Base-by-base conservation (phyloP, 208 protist species). In the Herpetomonas muscarum region DNA sequence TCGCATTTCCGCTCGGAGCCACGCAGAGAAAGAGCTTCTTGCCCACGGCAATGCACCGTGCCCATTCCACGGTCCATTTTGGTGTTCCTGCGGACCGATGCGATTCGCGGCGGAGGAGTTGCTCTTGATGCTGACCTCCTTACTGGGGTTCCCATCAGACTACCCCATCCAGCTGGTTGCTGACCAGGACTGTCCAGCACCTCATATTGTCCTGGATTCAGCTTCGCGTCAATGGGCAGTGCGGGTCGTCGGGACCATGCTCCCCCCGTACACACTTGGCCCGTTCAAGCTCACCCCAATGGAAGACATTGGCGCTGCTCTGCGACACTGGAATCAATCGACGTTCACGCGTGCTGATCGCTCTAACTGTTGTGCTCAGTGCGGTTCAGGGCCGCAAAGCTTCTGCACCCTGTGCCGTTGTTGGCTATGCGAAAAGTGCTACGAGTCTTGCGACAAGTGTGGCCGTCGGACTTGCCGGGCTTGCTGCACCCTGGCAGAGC, bases 51-150 rank as follows among this genome's bases (percentile, higher is more conserved):
- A 19, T 13, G 6, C 15, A 13, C 47, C 28, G 6, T 53, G 47
- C n/a, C 24, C 47, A 6, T 7, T 53, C 12, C 47, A 53, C 29
- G 47, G 47, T 9, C 47, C 47, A 12, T 53, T 53, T 30, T 53
- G 28, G 29, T 53, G 47, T n/a, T 36, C 47, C 19, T 53, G 47
- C 31, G 28, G 31, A 13, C 28, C 47, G 25, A 29, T 53, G 47
- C 29, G 29, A 7, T 53, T 36, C n/a, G 28, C 29, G 6, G 47
- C 47, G 9, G 9, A 53, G n/a, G 21, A n/a, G 4, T 25, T 53
- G 47, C 47, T 37, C 7, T 53, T 6, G 13, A 5, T 36, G n/a
- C n/a, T 53, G 29, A 37, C 6, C 47, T 5, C 58, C 51, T 66
- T 46, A 21, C 12, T 54, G 7, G 32, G 32, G 2, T 63, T n/a